A percentile compares a stretch with the other conserved stretches of the same genome.
phyloP scores from a whole-genome alignment of 108 stramenopile species.

The Fragilaria radians region DNA sequence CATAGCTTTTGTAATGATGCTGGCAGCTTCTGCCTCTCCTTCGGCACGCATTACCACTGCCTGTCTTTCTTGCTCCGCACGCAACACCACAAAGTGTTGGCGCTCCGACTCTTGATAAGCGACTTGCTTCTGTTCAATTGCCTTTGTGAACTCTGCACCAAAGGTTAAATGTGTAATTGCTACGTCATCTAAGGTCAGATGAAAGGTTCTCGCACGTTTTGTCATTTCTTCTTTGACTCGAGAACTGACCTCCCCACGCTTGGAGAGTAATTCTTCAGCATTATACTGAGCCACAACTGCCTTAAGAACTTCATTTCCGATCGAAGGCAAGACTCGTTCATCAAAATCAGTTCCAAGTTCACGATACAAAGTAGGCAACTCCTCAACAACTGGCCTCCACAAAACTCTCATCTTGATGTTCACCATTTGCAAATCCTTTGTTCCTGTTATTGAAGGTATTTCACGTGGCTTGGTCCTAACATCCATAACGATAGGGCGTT shows the following conservation, averaged over 20 bases:
- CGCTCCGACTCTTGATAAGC: slow-evolving; percentile 99
- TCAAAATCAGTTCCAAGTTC: slow-evolving; percentile 96
- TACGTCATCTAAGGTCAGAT: slow-evolving; percentile 98
- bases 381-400: slow-evolving; percentile 90
- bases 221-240: slow-evolving; percentile 92
- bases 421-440: slow-evolving; percentile 99
- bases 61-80: slow-evolving; percentile 97
- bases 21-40: slow-evolving; percentile 97
- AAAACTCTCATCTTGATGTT: slow-evolving; percentile 98
- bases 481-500: slow-evolving; percentile 93
- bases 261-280: slow-evolving; percentile 97
- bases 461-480: slow-evolving; percentile 94
- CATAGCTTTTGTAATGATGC: slow-evolving; percentile 95
- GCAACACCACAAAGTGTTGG: slow-evolving; percentile 93
- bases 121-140: slow-evolving; percentile 99
- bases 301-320: slow-evolving; percentile 99
- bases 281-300: slow-evolving; percentile 99
- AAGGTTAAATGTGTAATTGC: slow-evolving; percentile 99
- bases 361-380: slow-evolving; percentile 90
- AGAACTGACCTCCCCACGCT: slow-evolving; percentile 91
- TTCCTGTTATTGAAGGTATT: slow-evolving; percentile 95
- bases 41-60: slow-evolving; percentile 98
- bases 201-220: slow-evolving; percentile 90
- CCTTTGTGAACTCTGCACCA: slow-evolving; percentile 96
- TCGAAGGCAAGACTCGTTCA: slow-evolving; percentile 98